Base-by-base conservation (phyloP, 306 rosid genomes). In the Hylodesmum podocarpum region DNA sequence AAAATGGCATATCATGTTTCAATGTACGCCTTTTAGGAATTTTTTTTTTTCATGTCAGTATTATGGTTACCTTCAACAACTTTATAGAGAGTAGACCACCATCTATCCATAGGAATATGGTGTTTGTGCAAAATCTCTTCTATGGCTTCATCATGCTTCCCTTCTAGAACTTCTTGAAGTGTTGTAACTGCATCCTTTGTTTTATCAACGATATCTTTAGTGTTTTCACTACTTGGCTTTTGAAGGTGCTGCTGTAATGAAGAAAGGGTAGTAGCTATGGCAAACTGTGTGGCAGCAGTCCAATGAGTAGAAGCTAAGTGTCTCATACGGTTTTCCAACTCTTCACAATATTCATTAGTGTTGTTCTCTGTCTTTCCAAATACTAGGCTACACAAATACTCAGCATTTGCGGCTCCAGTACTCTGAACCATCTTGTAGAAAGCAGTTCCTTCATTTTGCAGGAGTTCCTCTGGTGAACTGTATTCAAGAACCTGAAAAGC, bases 401-500 rank as follows among this genome's bases (percentile, higher is more conserved):
- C 66, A 43, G 97, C 98, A 86, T 94, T 94, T 59, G 87, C 91
- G 51, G 86, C 77, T 57, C 98, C 98, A 22, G 98, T 94, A 24
- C 98, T 94, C 36, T 86, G 88, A 70, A 94, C 89, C 96, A 94
- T 94, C 84, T 82, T 86, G 64, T 87, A 82, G 83, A 93, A 93
- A 37, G 90, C 92, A 24, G 90, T 85, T 51, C 77, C 88, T 83
- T 91, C 89, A 39, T 87, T 78, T 43, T 34, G 72, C 37, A 93
- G 76, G 24, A 94, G 92, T 22, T 84, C 62, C 73, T 86, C 81
- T 11, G 98, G 91, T 22, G 87, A 82, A 71, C 69, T 84, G 72
- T 89, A 88, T 68, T 94, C 98, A 16, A 84, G 71, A 62, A 90
- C 96, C 98, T 94, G 85, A 15, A 73, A 50, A 24, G 9, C 16